Conservation (phyloP, 2,329 filamentous ascomycete genomes). For the Talaromyces sp. region DNA sequence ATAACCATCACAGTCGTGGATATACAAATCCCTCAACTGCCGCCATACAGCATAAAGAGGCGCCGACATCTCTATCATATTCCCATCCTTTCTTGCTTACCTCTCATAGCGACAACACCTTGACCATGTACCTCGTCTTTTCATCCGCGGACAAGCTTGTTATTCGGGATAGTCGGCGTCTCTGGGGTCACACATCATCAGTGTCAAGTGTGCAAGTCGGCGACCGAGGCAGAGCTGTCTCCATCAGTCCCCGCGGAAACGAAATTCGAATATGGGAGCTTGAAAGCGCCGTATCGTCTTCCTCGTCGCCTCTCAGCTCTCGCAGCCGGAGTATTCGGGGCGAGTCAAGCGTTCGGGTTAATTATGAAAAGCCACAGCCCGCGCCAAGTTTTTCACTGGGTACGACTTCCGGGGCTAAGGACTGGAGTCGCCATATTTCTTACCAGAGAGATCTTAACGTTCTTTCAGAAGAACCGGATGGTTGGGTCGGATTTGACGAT, state of each 20-base stretch:
- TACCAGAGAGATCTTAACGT: not conserved
- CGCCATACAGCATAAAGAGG: slow-evolving; percentile 37
- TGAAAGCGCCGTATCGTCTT: slow-evolving; percentile 59
- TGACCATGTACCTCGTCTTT: slow-evolving; percentile 76
- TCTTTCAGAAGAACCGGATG: slow-evolving; percentile 43
- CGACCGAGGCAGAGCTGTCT: slow-evolving; percentile 80
- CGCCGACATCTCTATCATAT: slow-evolving; percentile 65
- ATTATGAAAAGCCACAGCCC: slow-evolving; percentile 34
- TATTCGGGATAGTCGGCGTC: slow-evolving; percentile 68
- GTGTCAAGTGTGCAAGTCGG: slow-evolving; percentile 84
- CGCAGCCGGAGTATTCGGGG: slow-evolving; percentile 43
- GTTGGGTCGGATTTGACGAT: slow-evolving; percentile 84
- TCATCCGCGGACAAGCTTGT: slow-evolving; percentile 64
- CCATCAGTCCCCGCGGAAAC: slow-evolving; percentile 75
- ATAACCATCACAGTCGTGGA: not conserved
- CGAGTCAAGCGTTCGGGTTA: slow-evolving; percentile 54
- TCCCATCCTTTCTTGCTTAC: slow-evolving; percentile 82
- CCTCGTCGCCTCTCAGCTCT: slow-evolving; percentile 31
- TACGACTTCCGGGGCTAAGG: slow-evolving; percentile 23
- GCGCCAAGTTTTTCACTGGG: slow-evolving; percentile 19
- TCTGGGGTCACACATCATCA: slow-evolving; percentile 90
- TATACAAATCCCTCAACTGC: slow-evolving; percentile 18
- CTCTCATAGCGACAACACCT: slow-evolving; percentile 80
- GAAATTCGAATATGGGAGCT: slow-evolving; percentile 86
- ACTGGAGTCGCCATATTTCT: slow-evolving; percentile 26